phyloP scores from a whole-genome alignment of 2,329 filamentous ascomycete genomes.

The Orbilia ellipsospora region DNA sequence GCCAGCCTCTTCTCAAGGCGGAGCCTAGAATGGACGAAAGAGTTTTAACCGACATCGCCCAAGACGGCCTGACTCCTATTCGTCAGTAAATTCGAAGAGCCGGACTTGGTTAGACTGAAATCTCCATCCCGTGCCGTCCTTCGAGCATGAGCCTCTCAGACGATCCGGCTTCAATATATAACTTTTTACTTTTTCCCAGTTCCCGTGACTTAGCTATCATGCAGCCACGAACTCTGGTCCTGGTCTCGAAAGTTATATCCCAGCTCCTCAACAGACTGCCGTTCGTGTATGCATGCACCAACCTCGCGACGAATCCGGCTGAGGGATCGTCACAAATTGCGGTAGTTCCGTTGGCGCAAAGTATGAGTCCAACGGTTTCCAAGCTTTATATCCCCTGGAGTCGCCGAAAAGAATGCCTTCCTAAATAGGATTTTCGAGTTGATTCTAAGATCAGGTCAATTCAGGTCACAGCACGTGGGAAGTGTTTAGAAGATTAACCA shows the following conservation, averaged over 20 bases:
- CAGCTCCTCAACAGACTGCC: conserved; percentile 15
- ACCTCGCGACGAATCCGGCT: conserved; percentile 16
- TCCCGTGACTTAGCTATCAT: conserved; percentile 45
- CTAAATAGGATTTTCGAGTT: too few species aligned
- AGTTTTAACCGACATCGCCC: conserved; percentile 16
- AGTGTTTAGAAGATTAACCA: too few species aligned
- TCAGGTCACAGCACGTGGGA: background rate
- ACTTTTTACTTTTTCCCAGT: conserved; percentile 8
- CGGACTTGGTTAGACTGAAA: too few species aligned
- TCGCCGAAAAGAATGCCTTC: too few species aligned
- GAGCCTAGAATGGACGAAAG: background rate
- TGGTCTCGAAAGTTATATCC: conserved; percentile 8
- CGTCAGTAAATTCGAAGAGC: too few species aligned
- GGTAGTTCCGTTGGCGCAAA: background rate
- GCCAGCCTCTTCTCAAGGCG: conserved; percentile 9
- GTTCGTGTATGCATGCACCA: conserved; percentile 33
- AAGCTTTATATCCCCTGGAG: background rate
- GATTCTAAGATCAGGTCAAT: too few species aligned
- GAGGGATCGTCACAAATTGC: background rate
- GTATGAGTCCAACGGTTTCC: background rate
- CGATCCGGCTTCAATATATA: conserved; percentile 4
- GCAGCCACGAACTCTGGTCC: conserved; percentile 24
- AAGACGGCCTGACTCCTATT: background rate
- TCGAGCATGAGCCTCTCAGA: conserved; percentile 3
- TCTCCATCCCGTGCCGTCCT: too few species aligned